Evolutionary conservation across 148 eudicot species (phyloP), one percentile per base, ranked within the genome.

Genomic region (Fagopyrum tataricum): DNA sequence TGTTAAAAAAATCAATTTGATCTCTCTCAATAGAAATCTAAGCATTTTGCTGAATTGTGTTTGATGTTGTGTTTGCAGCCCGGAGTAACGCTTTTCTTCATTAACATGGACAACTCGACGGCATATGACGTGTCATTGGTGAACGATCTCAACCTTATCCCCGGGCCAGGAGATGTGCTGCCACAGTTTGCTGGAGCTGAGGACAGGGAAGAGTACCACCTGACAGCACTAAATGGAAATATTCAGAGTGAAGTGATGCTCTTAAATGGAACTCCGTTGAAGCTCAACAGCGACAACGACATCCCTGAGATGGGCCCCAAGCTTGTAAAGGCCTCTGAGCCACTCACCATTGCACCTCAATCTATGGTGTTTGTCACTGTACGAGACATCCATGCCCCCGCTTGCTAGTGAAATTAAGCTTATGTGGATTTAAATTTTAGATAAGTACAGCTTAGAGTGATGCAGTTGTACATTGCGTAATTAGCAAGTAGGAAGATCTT

Each of bases 41-140:
- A n/a, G n/a, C n/a, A n/a, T n/a, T n/a, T 31, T 31, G 37, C 37
- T 31, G 37, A 31, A 31, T 31, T 31, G 37, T 31, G 37, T 1
- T 31, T 31, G 37, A 31, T 31, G 37, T 31, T 31, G 37, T 31
- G 55, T 52, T 17, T 70, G 73, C 83, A 84, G 85, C 64, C 46
- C 0, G 90, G 86, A 0, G 41, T 89, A 43, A 59, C 82, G 3
- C 7, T 88, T 26, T 77, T 89, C 4, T 37, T 86, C 67, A 89
- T 86, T 74, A 86, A 89, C 84, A 80, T 86, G 88, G 81, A 84
- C 4, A 86, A 84, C 42, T 83, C 85, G 0, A 86, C 88, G 1
- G 76, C 74, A 12, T 88, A 76, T 42, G 39, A 78, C 9, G 85
- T 84, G 6, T 76, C 75, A 0, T 70, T 84, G 14, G 44, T 3